Evolutionary conservation across 805 yeast species (phyloP).

Genomic region (Hanseniaspora taiwanica): DNA sequence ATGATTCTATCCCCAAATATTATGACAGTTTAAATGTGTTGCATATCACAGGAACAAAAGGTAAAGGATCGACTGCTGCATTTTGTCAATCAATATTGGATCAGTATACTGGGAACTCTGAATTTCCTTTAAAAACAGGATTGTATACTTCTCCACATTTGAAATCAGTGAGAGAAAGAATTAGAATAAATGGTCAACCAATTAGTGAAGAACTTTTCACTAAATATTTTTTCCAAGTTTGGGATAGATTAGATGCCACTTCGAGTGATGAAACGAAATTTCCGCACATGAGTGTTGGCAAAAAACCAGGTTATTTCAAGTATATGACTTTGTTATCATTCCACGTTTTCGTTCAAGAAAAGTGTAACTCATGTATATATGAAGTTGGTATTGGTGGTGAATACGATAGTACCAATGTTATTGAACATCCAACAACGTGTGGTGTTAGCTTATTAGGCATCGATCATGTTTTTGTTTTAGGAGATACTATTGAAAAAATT

Average conservation of each 20-base stretch:
- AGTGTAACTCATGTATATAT: conserved; percentile 85
- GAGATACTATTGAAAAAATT: conserved; percentile 74
- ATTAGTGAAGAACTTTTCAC: conserved; percentile 70
- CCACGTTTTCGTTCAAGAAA: conserved; percentile 78
- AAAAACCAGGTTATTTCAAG: conserved; percentile 88
- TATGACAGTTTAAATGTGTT: conserved; percentile 65
- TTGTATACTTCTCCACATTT: conserved; percentile 95
- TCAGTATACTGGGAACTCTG: conserved; percentile 35
- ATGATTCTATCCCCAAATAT: conserved; percentile 28
- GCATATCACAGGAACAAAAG: conserved; percentile 96
- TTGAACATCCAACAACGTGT: conserved; percentile 66
- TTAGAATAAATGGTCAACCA: conserved; percentile 77
- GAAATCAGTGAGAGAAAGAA: conserved; percentile 83
- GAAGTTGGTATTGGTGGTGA: conserved; percentile 99
- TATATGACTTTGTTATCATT: conserved; percentile 80
- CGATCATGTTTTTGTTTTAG: conserved; percentile 81
- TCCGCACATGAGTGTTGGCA: conserved; percentile 61
- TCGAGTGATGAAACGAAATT: conserved; percentile 41
- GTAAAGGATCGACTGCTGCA: conserved; percentile 97
- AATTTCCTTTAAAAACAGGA: conserved; percentile 56
- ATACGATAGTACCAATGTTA: conserved; percentile 88
- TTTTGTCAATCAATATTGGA: conserved; percentile 69
- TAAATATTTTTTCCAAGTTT: conserved; percentile 83
- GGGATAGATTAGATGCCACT: conserved; percentile 63
- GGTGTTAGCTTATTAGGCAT: conserved; percentile 83